Conservation (phyloP, 1,284 basidiomycete species). For the Cryptococcus sp. region DNA sequence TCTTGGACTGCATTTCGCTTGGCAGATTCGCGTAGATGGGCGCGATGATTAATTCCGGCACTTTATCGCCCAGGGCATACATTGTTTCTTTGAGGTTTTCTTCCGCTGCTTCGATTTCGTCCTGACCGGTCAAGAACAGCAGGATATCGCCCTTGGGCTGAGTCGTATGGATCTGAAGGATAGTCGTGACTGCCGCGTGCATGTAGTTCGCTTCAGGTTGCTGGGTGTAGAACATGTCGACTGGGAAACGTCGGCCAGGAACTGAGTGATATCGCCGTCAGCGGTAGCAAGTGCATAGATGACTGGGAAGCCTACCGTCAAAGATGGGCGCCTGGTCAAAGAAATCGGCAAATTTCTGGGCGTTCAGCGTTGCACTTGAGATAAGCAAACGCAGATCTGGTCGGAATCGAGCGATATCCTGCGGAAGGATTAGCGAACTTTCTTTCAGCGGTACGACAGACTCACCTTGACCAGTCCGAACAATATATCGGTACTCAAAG, state of each 20-base stretch:
- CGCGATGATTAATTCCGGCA: constrained; percentile 90
- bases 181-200: constrained; percentile 96
- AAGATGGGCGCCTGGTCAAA: constrained; percentile 94
- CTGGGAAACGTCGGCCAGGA: constrained; percentile 94
- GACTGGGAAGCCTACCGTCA: constrained; percentile 63
- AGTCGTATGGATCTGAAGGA: constrained; percentile 98
- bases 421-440: constrained; percentile 2
- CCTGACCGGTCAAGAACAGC: constrained; percentile 97
- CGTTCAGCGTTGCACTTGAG: constrained; percentile 95
- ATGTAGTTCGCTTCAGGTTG: constrained; percentile 98
- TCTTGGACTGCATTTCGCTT: constrained; percentile 98
- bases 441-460: constrained; percentile 21
- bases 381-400: constrained; percentile 89
- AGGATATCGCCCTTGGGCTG: constrained; percentile 98
- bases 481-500: constrained; percentile 92
- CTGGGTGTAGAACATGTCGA: constrained; percentile 97
- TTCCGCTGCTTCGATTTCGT: constrained; percentile 96
- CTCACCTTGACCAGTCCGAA: constrained; percentile 94
- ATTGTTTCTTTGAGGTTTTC: constrained; percentile 96
- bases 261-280: constrained; percentile 59
- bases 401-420: constrained; percentile 96
- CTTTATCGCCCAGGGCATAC: constrained; percentile 91
- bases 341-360: constrained; percentile 93
- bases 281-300: background rate
- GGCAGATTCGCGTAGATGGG: constrained; percentile 98